A percentile compares a stretch with the other conserved stretches of the same genome.
phyloP scores from a whole-genome alignment of 164 flowering plant genomes.

The Chimonanthus praecox region DNA sequence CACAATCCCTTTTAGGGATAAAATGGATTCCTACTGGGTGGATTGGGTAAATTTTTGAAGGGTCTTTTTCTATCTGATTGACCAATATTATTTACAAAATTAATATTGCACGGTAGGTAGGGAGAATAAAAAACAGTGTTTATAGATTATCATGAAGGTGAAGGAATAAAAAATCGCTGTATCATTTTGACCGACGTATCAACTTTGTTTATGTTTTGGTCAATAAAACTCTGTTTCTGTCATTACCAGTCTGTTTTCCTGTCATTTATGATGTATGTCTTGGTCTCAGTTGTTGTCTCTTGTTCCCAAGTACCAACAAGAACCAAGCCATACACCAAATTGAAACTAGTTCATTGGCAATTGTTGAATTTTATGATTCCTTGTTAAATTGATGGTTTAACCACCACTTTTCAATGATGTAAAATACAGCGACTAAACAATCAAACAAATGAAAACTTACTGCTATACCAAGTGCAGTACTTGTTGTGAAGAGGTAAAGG shows the following conservation, averaged over 20 bases:
- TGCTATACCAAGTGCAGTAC: slow-evolving; percentile 67
- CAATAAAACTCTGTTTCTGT: too few relatives aligned
- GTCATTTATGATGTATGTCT: not conserved
- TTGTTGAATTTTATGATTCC: not conserved
- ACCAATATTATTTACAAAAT: too few relatives aligned
- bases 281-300: not conserved
- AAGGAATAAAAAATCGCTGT: too few relatives aligned
- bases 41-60: too few relatives aligned
- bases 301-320: not conserved
- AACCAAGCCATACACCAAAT: not conserved
- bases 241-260: too few relatives aligned
- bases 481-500: slow-evolving; percentile 54
- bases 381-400: not conserved
- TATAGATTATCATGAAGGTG: not conserved
- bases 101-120: too few relatives aligned
- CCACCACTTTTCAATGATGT: not conserved
- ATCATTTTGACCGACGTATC: too few relatives aligned
- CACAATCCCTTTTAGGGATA: too few relatives aligned
- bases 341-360: not conserved
- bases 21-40: too few relatives aligned
- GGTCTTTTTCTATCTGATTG: too few relatives aligned
- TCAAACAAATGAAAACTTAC: slow-evolving; percentile 29
- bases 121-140: too few relatives aligned
- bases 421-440: not conserved
- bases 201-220: too few relatives aligned